Evolutionary conservation across 2,329 filamentous ascomycete genomes (phyloP).

Genomic region (Septoria linicola): DNA sequence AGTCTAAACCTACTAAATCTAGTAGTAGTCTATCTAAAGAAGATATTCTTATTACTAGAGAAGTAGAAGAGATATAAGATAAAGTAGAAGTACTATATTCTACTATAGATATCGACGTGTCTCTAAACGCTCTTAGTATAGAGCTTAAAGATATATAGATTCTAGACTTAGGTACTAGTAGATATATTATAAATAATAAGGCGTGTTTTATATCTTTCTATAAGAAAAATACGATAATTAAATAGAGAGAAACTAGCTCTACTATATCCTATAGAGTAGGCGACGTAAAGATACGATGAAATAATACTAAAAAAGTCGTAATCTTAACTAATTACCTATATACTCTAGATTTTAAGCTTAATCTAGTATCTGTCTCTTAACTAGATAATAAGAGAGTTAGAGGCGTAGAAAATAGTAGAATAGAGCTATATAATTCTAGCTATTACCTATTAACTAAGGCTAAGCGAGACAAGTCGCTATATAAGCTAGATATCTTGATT

Average conservation of each 20-base stretch:
- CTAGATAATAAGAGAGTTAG: conserved; percentile 3
- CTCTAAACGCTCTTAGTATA: background rate
- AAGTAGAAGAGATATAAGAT: background rate
- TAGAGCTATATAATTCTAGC: conserved; percentile 3
- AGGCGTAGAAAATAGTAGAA: background rate
- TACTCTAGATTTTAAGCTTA: conserved; percentile 1
- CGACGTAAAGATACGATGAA: background rate
- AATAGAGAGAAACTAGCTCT: background rate
- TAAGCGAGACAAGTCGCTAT: conserved; percentile 2
- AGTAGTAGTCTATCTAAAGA: background rate
- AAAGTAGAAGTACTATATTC: background rate
- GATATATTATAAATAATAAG: conserved; percentile 4
- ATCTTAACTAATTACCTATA: conserved; percentile 12
- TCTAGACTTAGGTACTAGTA: background rate
- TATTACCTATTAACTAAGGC: conserved; percentile 4
- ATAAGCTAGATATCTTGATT: conserved; percentile 12
- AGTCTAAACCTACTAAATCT: background rate
- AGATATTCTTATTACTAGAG: background rate
- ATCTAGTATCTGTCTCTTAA: conserved; percentile 6
- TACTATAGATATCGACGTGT: background rate
- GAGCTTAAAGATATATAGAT: background rate
- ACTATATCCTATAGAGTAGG: background rate
- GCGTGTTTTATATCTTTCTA: background rate
- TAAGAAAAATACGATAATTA: background rate
- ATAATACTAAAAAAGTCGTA: conserved; percentile 7